Evolutionary conservation across 169 alveolate species (phyloP).

Genomic region (Theileria annulata): DNA sequence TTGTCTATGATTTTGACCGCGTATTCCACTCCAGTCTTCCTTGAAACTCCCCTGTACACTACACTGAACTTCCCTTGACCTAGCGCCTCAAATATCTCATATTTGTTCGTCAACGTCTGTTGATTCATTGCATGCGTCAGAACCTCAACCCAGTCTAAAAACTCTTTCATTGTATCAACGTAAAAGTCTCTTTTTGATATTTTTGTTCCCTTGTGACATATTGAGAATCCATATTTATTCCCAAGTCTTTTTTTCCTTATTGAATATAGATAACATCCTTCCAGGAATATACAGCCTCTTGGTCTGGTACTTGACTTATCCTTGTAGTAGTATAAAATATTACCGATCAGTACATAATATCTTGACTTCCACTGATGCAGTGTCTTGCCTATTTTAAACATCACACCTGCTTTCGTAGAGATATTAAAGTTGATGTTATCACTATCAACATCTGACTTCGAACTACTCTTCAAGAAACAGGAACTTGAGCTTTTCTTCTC

Average conservation of each 20-base stretch:
- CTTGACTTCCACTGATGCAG: constrained; percentile 80
- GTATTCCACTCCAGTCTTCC: constrained; percentile 74
- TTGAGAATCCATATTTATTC: constrained; percentile 72
- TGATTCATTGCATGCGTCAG: constrained; percentile 82
- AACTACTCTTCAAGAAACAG: background rate
- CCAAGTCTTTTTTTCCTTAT: constrained; percentile 28
- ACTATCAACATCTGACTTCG: background rate
- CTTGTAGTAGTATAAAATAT: constrained; percentile 79
- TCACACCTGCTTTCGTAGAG: constrained; percentile 78
- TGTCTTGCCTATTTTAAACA: constrained; percentile 81
- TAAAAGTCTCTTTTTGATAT: constrained; percentile 71
- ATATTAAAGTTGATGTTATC: constrained; percentile 13
- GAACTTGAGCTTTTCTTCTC: too few species aligned
- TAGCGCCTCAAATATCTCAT: constrained; percentile 72
- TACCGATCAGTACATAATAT: constrained; percentile 80
- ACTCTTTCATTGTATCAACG: constrained; percentile 71
- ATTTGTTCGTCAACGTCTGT: constrained; percentile 76
- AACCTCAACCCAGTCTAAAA: constrained; percentile 82
- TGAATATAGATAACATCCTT: constrained; percentile 84
- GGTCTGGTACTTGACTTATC: constrained; percentile 76
- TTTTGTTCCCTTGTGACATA: constrained; percentile 75
- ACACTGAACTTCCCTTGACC: constrained; percentile 85
- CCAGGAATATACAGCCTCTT: constrained; percentile 84
- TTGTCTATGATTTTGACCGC: constrained; percentile 87
- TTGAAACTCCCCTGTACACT: constrained; percentile 81